These are phyloP conservation scores for Cyclostephanos tholiformis DNA, from an alignment of 108 stramenopile genomes.

Conservation along the genomic window DNA sequence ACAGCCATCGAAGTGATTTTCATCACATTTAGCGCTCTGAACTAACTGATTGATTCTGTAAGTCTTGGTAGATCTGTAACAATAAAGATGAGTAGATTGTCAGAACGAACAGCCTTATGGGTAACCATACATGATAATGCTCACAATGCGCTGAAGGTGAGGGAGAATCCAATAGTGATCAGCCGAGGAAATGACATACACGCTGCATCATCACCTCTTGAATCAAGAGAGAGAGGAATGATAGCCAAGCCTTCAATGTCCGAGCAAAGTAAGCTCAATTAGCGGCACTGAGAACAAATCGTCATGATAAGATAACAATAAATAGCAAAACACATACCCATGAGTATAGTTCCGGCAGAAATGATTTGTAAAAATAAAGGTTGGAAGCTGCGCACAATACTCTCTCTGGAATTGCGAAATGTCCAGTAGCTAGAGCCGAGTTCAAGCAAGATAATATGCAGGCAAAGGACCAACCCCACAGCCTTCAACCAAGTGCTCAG, in stretches of 20 bases:
- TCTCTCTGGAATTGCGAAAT: conserved; percentile 28
- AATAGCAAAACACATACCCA: conserved; percentile 19
- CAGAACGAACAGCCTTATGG: not conserved
- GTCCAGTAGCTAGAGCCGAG: conserved; percentile 52
- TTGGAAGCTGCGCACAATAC: conserved; percentile 60
- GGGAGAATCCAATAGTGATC: conserved; percentile 21
- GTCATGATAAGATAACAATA: not conserved
- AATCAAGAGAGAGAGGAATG: conserved; percentile 32
- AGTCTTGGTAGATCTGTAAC: conserved; percentile 28
- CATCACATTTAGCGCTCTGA: conserved; percentile 27
- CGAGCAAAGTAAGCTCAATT: not conserved
- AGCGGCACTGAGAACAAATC: not conserved
- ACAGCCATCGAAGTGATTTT: conserved; percentile 55
- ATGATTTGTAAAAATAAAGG: conserved; percentile 58
- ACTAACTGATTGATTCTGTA: conserved; percentile 21
- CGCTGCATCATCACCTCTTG: conserved; percentile 19
- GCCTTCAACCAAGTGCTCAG: conserved; percentile 15
- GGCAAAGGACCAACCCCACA: conserved; percentile 13
- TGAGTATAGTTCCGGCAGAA: conserved; percentile 37
- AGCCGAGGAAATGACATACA: conserved; percentile 39
- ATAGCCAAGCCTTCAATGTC: conserved; percentile 14
- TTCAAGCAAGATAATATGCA: conserved; percentile 23
- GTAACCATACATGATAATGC: not conserved
- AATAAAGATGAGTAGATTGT: not conserved
- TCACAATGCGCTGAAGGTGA: conserved; percentile 32